Percentiles rank a stretch among this genome's conserved stretches.
phyloP scores from a whole-genome alignment of 1,139 yeast species.

The Geotrichum australiense region DNA sequence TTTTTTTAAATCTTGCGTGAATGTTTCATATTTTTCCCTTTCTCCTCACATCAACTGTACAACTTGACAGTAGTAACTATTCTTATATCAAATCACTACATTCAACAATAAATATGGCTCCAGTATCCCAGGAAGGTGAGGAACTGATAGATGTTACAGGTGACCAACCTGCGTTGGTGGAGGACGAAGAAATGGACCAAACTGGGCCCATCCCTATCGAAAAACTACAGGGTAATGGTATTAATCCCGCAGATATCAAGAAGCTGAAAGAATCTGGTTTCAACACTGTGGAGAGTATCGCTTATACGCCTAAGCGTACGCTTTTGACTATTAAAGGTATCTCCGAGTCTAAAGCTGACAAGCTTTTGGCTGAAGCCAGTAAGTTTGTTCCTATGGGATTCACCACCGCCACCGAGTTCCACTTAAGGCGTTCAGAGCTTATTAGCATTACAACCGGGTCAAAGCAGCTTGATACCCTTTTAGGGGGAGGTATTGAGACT shows the following conservation, averaged over 20 bases:
- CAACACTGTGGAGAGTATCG: conserved; percentile 86
- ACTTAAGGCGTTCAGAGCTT: conserved; percentile 79
- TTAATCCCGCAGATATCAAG: conserved; percentile 67
- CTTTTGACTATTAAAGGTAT: conserved; percentile 80
- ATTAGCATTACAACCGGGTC: conserved; percentile 95
- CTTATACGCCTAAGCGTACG: conserved; percentile 81
- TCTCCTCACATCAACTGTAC: too few species aligned
- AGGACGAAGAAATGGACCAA: conserved; percentile 39
- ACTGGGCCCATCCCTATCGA: conserved; percentile 44
- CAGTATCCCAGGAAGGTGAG: neutral
- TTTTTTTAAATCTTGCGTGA: too few species aligned
- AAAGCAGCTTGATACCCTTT: conserved; percentile 80
- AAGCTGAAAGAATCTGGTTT: conserved; percentile 78
- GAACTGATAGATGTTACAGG: neutral
- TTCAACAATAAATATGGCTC: too few species aligned
- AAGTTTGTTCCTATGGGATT: conserved; percentile 92
- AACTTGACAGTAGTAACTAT: too few species aligned
- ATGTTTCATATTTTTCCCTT: too few species aligned
- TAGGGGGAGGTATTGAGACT: conserved; percentile 97
- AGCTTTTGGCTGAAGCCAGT: conserved; percentile 72
- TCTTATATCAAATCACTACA: too few species aligned
- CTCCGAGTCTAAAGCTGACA: conserved; percentile 93
- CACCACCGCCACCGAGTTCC: conserved; percentile 95
- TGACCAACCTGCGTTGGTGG: conserved; percentile 21
- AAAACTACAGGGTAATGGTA: conserved; percentile 67